Conservation (phyloP, 495 filamentous ascomycete species). For the Talaromyces wortmannii region DNA sequence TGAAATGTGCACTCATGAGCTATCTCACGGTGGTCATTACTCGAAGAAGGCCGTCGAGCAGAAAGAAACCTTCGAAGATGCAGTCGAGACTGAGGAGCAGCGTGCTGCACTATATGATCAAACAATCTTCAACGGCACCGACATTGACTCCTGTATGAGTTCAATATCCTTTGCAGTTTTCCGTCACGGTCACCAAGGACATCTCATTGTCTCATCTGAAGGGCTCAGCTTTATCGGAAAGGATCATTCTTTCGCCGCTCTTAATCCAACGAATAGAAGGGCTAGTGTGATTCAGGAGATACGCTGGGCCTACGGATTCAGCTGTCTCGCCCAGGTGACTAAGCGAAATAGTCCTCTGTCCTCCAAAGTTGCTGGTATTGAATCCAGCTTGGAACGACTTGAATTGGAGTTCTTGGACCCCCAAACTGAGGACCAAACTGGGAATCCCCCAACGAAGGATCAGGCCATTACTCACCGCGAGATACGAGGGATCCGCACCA, state of each 20-base stretch:
- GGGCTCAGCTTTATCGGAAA: conserved; percentile 1
- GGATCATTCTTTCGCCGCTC: neutral
- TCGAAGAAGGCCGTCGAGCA: neutral
- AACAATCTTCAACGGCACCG: neutral
- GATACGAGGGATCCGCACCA: conserved; percentile 9
- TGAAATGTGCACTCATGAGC: neutral
- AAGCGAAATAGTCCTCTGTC: neutral
- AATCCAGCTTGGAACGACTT: neutral
- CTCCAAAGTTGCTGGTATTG: neutral
- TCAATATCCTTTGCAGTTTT: neutral
- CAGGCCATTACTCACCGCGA: neutral
- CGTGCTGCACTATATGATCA: neutral
- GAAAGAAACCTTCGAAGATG: neutral
- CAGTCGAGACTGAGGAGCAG: neutral
- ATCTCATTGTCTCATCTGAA: neutral
- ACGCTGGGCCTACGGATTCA: neutral
- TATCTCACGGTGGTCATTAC: neutral
- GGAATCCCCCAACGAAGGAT: neutral
- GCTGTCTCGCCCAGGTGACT: neutral
- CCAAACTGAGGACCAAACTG: neutral
- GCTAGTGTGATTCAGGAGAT: neutral
- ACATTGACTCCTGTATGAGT: neutral
- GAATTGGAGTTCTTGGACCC: conserved; percentile 1
- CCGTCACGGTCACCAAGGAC: neutral
- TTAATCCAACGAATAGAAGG: neutral